These are phyloP conservation scores for Asclepias syriaca DNA, from an alignment of 257 asterid species.

Conservation along the genomic window DNA sequence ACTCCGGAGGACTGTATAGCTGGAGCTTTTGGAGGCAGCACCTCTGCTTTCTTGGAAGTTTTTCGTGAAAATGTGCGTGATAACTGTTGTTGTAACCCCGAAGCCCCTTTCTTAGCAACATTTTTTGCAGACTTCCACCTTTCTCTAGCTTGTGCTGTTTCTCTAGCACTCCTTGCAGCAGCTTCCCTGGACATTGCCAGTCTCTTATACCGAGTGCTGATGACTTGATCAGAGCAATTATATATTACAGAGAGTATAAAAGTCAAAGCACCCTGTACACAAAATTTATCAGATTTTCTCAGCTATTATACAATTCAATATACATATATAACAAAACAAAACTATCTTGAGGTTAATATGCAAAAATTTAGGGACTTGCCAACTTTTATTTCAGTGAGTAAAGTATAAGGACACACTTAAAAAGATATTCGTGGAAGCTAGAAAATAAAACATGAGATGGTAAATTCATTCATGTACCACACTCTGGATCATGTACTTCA, in stretches of 20 bases:
- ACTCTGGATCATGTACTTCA: neutral
- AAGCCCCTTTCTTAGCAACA: slow-evolving; percentile 50
- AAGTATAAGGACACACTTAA: neutral
- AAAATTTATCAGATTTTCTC: slow-evolving; percentile 17
- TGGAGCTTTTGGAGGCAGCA: slow-evolving; percentile 22
- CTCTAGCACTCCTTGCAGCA: slow-evolving; percentile 83
- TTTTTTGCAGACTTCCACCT: slow-evolving; percentile 84
- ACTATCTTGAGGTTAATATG: neutral
- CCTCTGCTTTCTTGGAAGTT: slow-evolving; percentile 30
- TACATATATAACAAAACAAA: neutral
- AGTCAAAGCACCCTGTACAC: slow-evolving; percentile 63
- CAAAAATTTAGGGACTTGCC: neutral
- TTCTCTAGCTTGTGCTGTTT: slow-evolving; percentile 85
- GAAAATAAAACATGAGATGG: neutral
- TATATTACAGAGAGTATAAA: slow-evolving; percentile 67
- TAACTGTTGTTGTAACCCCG: slow-evolving; percentile 58
- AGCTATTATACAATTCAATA: neutral
- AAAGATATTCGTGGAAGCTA: neutral
- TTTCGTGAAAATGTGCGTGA: slow-evolving; percentile 73
- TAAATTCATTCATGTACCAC: neutral
- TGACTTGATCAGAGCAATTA: slow-evolving; percentile 89
- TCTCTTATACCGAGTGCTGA: slow-evolving; percentile 70
- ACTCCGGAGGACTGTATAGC: slow-evolving; percentile 38
- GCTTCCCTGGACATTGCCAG: slow-evolving; percentile 86
- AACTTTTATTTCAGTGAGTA: neutral